phyloP scores from a whole-genome alignment of 257 asterid species.

The Lantana camara region DNA sequence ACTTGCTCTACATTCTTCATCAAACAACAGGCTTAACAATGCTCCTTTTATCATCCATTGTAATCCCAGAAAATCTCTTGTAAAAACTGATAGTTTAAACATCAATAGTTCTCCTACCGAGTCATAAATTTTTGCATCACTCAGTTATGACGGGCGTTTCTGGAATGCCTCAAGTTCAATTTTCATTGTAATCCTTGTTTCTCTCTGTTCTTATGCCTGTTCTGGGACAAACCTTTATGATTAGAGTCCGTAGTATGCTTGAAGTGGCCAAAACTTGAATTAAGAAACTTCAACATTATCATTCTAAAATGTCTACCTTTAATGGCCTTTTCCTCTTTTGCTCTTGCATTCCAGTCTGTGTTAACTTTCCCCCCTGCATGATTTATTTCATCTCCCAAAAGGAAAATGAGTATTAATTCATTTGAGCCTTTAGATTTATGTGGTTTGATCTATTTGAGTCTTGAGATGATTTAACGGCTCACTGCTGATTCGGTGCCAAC shows the following conservation, averaged over 20 bases:
- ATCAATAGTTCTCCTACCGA: neutral
- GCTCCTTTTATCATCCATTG: neutral
- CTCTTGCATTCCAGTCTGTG: neutral
- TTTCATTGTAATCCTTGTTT: neutral
- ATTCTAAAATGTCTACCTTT: neutral
- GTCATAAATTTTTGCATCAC: neutral
- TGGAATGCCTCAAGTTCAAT: neutral
- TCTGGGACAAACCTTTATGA: neutral
- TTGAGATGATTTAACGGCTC: conserved; percentile 12
- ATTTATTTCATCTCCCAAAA: neutral
- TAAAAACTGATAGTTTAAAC: conserved; percentile 1
- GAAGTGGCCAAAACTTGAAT: neutral
- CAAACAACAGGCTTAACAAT: neutral
- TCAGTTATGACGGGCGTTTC: neutral
- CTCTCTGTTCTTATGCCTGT: neutral
- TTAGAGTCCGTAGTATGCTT: neutral
- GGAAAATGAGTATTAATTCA: neutral
- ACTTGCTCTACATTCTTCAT: neutral
- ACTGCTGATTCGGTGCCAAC: conserved; percentile 10
- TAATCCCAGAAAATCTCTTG: neutral
- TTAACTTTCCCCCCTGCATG: neutral
- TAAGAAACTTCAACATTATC: neutral
- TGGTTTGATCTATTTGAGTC: conserved; percentile 11
- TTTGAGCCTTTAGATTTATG: neutral
- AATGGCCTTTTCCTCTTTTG: neutral